Percentiles rank a stretch among this genome's conserved stretches.
These are phyloP conservation scores for Chalciporus pseudorubinellus DNA, from an alignment of 768 basidiomycete species.

Conservation along the genomic window DNA sequence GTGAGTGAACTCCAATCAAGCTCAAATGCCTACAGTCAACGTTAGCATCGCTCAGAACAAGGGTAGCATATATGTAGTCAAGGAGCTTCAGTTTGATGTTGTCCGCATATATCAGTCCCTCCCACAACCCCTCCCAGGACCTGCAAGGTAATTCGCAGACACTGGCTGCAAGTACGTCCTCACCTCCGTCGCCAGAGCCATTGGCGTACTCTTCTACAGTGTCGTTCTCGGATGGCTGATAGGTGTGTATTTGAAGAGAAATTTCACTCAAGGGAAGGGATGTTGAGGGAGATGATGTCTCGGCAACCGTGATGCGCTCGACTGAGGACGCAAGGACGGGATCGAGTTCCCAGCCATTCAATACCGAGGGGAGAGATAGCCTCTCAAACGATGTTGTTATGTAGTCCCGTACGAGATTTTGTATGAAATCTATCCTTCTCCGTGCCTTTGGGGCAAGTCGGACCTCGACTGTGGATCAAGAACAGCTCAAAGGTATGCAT, in stretches of 20 bases:
- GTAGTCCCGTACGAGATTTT: conserved; percentile 58
- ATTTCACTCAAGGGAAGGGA: conserved; percentile 57
- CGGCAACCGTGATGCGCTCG: conserved; percentile 72
- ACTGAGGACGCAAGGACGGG: conserved; percentile 70
- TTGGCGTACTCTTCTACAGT: conserved; percentile 73
- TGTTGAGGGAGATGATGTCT: conserved; percentile 58
- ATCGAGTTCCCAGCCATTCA: conserved; percentile 79
- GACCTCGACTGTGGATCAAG: conserved; percentile 66
- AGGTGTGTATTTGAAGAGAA: conserved; percentile 80
- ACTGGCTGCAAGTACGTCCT: conserved; percentile 82
- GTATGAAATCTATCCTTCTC: conserved; percentile 73
- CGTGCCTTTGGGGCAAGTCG: conserved; percentile 67
- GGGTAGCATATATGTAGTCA: conserved; percentile 92
- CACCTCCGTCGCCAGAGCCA: conserved; percentile 51
- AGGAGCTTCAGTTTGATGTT: conserved; percentile 85
- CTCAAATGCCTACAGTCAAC: conserved; percentile 66
- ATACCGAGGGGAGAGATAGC: conserved; percentile 64
- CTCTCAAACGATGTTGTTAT: conserved; percentile 57
- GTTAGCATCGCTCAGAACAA: conserved; percentile 86
- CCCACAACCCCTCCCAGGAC: conserved; percentile 91
- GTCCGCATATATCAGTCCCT: conserved; percentile 79
- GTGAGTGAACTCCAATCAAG: neutral
- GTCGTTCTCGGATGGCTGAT: conserved; percentile 71
- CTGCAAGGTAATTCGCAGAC: conserved; percentile 85
- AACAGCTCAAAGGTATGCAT: neutral